Conservation (phyloP, 2,329 filamentous ascomycete species). For the Metarhizium brunneum region DNA sequence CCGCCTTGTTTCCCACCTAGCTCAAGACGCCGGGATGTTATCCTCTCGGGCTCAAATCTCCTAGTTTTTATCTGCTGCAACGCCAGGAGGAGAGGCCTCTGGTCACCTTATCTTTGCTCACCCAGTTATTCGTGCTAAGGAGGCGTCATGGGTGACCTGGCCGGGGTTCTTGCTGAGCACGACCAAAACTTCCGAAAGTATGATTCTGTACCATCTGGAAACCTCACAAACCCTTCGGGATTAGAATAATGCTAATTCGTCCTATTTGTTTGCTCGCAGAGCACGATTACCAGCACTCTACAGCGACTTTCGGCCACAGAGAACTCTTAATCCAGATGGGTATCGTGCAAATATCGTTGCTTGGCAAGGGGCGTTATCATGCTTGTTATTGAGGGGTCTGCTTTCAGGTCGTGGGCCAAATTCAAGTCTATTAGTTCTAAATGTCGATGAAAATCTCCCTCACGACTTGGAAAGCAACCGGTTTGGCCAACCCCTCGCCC, state of each 20-base stretch:
- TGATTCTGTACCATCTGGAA: background rate
- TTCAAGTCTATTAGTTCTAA: constrained; percentile 41
- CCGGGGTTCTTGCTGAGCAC: constrained; percentile 53
- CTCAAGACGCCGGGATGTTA: background rate
- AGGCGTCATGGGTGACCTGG: constrained; percentile 51
- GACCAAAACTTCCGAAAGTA: constrained; percentile 54
- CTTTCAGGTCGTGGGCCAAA: constrained; percentile 30
- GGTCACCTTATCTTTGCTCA: background rate
- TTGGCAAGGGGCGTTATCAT: constrained; percentile 68
- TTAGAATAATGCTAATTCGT: background rate
- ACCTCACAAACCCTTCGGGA: background rate
- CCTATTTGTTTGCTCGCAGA: constrained; percentile 30
- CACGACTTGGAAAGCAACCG: constrained; percentile 65
- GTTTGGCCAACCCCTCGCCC: constrained; percentile 70
- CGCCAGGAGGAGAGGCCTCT: background rate
- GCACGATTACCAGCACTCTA: constrained; percentile 77
- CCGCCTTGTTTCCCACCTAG: background rate
- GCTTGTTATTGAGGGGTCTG: constrained; percentile 55
- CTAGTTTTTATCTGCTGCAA: background rate
- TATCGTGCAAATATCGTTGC: constrained; percentile 71
- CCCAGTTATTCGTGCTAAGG: background rate
- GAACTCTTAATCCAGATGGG: constrained; percentile 72
- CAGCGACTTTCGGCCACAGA: constrained; percentile 72
- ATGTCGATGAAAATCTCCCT: constrained; percentile 54
- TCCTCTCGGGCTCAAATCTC: background rate